phyloP scores from a whole-genome alignment of 495 filamentous ascomycete genomes.

The Neurospora tetraspora region DNA sequence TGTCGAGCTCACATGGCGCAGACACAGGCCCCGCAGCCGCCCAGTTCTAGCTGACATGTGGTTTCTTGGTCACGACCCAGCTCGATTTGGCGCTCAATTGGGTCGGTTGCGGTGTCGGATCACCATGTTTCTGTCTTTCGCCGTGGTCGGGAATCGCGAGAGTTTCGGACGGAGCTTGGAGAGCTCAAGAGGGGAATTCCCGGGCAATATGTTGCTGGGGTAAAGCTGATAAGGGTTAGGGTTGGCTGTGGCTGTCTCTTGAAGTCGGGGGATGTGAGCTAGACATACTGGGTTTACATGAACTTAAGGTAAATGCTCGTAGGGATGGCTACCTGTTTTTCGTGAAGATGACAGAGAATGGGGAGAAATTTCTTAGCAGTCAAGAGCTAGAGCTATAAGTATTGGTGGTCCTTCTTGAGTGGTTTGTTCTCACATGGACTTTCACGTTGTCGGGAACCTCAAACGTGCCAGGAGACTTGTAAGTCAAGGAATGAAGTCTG shows the following conservation, averaged over 20 bases:
- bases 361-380: background rate
- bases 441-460: background rate
- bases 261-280: background rate
- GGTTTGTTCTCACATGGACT: background rate
- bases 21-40: constrained; percentile 11
- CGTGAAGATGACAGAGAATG: background rate
- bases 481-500: background rate
- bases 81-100: constrained; percentile 2
- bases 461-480: background rate
- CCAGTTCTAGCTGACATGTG: constrained; percentile 16
- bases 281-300: background rate
- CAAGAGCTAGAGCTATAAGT: background rate
- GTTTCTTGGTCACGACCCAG: background rate
- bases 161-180: background rate
- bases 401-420: background rate
- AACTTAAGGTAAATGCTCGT: background rate
- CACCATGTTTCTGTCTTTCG: background rate
- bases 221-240: background rate
- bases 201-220: background rate
- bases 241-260: background rate
- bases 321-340: background rate
- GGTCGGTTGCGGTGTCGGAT: background rate
- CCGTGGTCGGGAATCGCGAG: background rate
- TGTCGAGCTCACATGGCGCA: constrained; percentile 9
- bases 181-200: background rate